Evolutionary conservation across 805 yeast genomes (phyloP).

Genomic region (Teunomyces panamensis): DNA sequence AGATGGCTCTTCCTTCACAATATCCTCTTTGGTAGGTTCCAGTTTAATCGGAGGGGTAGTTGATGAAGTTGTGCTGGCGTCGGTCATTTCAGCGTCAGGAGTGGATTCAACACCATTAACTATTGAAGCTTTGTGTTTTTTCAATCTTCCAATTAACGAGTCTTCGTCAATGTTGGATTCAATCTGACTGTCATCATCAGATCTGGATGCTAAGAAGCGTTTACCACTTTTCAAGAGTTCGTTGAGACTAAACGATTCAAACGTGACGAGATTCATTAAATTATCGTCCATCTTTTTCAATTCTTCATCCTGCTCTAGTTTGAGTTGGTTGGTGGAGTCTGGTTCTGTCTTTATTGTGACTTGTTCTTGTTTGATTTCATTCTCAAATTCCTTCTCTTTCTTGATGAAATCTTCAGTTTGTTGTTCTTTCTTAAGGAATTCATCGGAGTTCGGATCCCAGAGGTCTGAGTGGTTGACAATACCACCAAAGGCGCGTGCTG

Average conservation of each 20-base stretch:
- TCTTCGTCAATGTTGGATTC: conserved; percentile 34
- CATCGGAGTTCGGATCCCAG: conserved; percentile 76
- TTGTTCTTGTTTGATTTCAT: background rate
- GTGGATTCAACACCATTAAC: conserved; percentile 17
- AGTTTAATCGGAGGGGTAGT: conserved; percentile 15
- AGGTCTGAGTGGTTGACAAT: conserved; percentile 71
- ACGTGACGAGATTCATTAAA: conserved; percentile 40
- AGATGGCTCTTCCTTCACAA: conserved; percentile 1
- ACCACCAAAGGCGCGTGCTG: conserved; percentile 94
- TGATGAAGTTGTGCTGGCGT: conserved; percentile 15
- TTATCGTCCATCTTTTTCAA: conserved; percentile 40
- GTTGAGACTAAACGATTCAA: conserved; percentile 49
- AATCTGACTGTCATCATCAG: conserved; percentile 25
- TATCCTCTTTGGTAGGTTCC: conserved; percentile 3
- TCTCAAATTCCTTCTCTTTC: conserved; percentile 1
- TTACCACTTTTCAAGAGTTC: conserved; percentile 50
- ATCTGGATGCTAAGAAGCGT: conserved; percentile 55
- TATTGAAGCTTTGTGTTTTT: conserved; percentile 47
- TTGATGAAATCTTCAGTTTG: conserved; percentile 12
- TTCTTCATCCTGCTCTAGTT: conserved; percentile 36
- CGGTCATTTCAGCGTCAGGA: conserved; percentile 2
- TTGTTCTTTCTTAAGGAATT: conserved; percentile 7
- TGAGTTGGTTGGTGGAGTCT: background rate
- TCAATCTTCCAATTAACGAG: conserved; percentile 46
- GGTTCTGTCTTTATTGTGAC: conserved; percentile 5